Conservation (phyloP, 768 basidiomycete species). For the Suillus bovinus region DNA sequence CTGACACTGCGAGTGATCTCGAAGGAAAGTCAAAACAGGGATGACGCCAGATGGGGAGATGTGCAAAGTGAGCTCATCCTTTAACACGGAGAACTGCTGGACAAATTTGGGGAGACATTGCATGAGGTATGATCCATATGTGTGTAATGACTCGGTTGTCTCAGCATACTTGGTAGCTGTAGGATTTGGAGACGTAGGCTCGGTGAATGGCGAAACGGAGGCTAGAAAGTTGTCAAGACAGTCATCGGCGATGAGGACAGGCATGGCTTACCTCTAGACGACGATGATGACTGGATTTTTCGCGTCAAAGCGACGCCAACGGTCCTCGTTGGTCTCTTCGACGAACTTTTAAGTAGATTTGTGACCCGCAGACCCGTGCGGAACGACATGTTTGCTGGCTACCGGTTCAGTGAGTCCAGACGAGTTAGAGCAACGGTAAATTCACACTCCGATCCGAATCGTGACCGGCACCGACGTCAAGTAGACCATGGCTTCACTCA, state of each 20-base stretch:
- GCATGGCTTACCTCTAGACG: constrained; percentile 47
- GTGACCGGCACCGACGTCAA: constrained; percentile 8
- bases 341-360: constrained; percentile 42
- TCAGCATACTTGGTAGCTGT: constrained; percentile 69
- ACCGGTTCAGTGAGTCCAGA: constrained; percentile 19
- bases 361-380: constrained; percentile 46
- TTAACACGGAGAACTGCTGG: constrained; percentile 96
- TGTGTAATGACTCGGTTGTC: constrained; percentile 79
- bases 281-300: constrained; percentile 47
- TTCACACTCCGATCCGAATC: constrained; percentile 11
- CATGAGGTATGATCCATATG: constrained; percentile 89
- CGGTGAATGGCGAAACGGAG: constrained; percentile 79
- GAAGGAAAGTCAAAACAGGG: constrained; percentile 87
- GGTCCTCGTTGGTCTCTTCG: constrained; percentile 34
- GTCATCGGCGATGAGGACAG: neutral
- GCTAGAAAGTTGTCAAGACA: constrained; percentile 38
- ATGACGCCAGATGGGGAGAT: constrained; percentile 77
- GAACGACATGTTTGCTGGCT: constrained; percentile 41
- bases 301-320: constrained; percentile 34
- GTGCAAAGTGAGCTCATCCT: constrained; percentile 94
- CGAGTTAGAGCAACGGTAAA: constrained; percentile 1
- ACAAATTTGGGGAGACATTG: constrained; percentile 96
- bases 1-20: constrained; percentile 94
- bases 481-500: constrained; percentile 26
- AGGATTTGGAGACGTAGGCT: constrained; percentile 88